Percentiles rank a stretch among this genome's conserved stretches.
phyloP scores from a whole-genome alignment of 345 rosid genomes.

The Hypericum androsaemum region DNA sequence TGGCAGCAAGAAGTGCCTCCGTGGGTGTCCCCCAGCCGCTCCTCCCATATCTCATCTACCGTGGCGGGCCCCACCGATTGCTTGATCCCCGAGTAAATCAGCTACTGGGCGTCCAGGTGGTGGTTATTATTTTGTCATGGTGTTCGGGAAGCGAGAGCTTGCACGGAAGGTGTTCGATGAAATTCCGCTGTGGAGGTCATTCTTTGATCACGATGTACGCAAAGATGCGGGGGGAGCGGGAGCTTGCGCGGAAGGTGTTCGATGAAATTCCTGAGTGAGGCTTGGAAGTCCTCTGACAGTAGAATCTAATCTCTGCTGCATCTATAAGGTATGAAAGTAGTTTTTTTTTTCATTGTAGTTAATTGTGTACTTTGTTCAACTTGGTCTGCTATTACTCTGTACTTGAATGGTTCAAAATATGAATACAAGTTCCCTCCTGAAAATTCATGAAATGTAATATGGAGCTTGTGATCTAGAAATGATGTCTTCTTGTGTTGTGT shows the following conservation, averaged over 20 bases:
- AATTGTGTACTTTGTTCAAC: neutral
- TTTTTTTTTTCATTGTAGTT: constrained; percentile 5
- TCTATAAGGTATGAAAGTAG: constrained; percentile 50
- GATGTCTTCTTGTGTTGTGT: neutral
- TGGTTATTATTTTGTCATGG: no score
- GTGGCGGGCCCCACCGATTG: no score
- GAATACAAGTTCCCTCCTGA: neutral
- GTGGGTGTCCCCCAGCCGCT: no score
- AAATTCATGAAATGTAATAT: neutral
- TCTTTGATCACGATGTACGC: no score
- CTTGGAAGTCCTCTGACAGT: constrained; percentile 42
- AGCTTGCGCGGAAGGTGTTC: constrained; percentile 36
- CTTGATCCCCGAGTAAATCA: no score
- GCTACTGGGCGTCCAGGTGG: no score
- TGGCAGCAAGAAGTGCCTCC: no score
- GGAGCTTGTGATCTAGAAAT: neutral
- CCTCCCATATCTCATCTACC: no score
- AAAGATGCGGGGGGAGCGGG: no score
- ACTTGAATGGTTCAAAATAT: neutral
- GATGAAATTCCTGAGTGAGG: no score
- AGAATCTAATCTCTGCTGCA: constrained; percentile 68
- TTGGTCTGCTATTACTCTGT: neutral
- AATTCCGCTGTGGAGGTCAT: no score
- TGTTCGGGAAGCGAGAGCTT: constrained; percentile 49
- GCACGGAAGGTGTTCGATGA: no score